A percentile compares a stretch with the other conserved stretches of the same genome.
These are phyloP conservation scores for Fragaria nilgerrensis DNA, from an alignment of 306 rosid species.

Conservation along the genomic window DNA sequence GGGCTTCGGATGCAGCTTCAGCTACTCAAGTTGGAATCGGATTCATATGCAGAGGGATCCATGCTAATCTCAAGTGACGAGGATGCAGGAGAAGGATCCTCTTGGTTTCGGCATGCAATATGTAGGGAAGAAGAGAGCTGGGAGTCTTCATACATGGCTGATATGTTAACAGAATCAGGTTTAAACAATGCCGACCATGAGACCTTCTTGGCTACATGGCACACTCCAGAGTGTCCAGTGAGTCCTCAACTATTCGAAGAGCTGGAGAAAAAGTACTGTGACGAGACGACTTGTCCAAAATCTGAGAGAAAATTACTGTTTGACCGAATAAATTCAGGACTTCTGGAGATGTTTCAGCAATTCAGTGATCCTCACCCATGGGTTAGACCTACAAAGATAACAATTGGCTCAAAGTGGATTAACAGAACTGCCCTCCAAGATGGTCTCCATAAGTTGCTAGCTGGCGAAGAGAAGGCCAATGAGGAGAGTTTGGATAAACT, in stretches of 20 bases:
- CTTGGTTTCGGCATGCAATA: slow-evolving; percentile 24
- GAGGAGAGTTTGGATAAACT: slow-evolving; percentile 51
- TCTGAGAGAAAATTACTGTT: slow-evolving; percentile 75
- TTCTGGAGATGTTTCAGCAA: slow-evolving; percentile 50
- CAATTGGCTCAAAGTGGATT: slow-evolving; percentile 28
- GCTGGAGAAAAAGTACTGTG: slow-evolving; percentile 61
- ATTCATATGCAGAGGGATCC: slow-evolving; percentile 58
- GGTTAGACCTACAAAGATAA: slow-evolving; percentile 33
- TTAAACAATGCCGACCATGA: slow-evolving; percentile 40
- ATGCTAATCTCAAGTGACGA: slow-evolving; percentile 68
- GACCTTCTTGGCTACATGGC: slow-evolving; percentile 41
- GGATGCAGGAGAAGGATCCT: slow-evolving; percentile 53
- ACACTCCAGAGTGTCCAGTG: slow-evolving; percentile 67
- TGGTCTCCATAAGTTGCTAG: slow-evolving; percentile 42
- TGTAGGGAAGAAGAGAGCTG: slow-evolving; percentile 48
- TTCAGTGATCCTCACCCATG: slow-evolving; percentile 49
- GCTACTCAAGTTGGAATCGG: slow-evolving; percentile 80
- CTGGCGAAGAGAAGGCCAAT: slow-evolving; percentile 38
- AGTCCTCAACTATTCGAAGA: slow-evolving; percentile 55
- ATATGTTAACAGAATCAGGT: slow-evolving; percentile 53
- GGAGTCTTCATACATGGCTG: slow-evolving; percentile 60
- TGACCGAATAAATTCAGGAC: slow-evolving; percentile 65
- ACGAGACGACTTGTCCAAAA: slow-evolving; percentile 45
- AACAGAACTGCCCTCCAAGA: slow-evolving; percentile 37
- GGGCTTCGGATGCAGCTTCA: slow-evolving; percentile 96